Evolutionary conservation across 208 protist species (phyloP), one percentile per base, ranked within the genome.

Genomic region (Trypanosoma mega): DNA sequence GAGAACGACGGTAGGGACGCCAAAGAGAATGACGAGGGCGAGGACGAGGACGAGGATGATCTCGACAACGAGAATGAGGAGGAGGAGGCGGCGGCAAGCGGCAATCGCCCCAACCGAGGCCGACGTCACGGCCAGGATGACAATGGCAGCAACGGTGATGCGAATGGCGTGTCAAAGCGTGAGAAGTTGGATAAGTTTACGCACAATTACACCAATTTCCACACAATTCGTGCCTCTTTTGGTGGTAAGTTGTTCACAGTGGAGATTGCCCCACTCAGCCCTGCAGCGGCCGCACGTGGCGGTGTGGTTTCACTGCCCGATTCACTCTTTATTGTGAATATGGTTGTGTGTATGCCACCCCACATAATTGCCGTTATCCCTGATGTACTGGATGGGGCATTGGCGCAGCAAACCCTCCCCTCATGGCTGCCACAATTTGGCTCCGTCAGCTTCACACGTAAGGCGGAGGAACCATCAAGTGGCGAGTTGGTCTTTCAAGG

Each of bases 401-500:
- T 96, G 68, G 51, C 62, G 63, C 58, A 70, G 68, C 75, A 82
- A 48, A 68, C 68, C 43, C 62, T 96, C 11, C 74, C 84, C 16
- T 80, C 85, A 34, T 92, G 82, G 82, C 72, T 93, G 43, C 74
- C 87, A 27, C 85, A 88, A 73, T 93, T 95, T 54, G 79, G 76
- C 36, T 59, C 79, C n/a, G 72, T 93, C 29, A 79, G 51, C 46
- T 96, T 89, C 72, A 93, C 87, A 11, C 83, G 82, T 47, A 79
- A 82, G 26, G 72, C 74, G 3, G 76, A 90, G 39, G 79, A 92
- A 68, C 24, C 68, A n/a, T 77, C 69, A 36, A 77, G 70, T 41
- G 90, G 90, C 12, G 80, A 93, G 63, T 69, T 96, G 43, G 78
- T 93, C 24, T 96, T 96, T 62, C 84, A 92, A 61, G 90, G 90